Conservation (phyloP, 257 asterid species). For the Solanum tacnaense region DNA sequence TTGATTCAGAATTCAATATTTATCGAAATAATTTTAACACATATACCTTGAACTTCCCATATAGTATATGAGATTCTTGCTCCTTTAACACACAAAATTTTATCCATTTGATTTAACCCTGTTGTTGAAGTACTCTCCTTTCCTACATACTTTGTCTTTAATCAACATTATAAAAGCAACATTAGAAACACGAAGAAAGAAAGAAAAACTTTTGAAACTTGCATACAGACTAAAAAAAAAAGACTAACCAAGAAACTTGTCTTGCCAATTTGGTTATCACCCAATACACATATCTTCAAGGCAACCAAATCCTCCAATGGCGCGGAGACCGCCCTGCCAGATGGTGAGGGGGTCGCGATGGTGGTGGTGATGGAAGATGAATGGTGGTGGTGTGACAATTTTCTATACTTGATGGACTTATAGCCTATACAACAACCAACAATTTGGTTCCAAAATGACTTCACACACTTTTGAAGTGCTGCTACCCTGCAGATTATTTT, state of each 20-base stretch:
- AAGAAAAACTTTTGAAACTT: background rate
- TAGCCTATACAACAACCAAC: conserved; percentile 43
- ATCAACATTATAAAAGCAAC: background rate
- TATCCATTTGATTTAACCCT: conserved; percentile 65
- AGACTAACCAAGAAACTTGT: conserved; percentile 47
- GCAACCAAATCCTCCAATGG: conserved; percentile 44
- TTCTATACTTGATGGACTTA: conserved; percentile 35
- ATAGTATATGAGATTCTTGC: conserved; percentile 62
- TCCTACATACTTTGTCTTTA: conserved; percentile 63
- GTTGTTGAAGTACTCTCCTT: conserved; percentile 10
- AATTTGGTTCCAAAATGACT: conserved; percentile 38
- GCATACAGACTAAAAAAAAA: background rate
- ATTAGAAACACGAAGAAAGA: background rate
- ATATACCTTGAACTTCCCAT: conserved; percentile 72
- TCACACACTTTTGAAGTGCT: conserved; percentile 27
- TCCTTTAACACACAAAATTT: conserved; percentile 55
- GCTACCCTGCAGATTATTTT: conserved; percentile 42
- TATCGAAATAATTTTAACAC: background rate
- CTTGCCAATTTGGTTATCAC: conserved; percentile 56
- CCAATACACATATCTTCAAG: conserved; percentile 51
- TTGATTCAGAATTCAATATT: background rate
- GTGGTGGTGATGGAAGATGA: conserved; percentile 2
- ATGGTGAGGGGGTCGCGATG: background rate
- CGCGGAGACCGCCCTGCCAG: background rate
- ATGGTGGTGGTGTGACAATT: conserved; percentile 8